These are phyloP conservation scores for Tylopilus intermedius DNA, from an alignment of 768 basidiomycete genomes.

Conservation along the genomic window DNA sequence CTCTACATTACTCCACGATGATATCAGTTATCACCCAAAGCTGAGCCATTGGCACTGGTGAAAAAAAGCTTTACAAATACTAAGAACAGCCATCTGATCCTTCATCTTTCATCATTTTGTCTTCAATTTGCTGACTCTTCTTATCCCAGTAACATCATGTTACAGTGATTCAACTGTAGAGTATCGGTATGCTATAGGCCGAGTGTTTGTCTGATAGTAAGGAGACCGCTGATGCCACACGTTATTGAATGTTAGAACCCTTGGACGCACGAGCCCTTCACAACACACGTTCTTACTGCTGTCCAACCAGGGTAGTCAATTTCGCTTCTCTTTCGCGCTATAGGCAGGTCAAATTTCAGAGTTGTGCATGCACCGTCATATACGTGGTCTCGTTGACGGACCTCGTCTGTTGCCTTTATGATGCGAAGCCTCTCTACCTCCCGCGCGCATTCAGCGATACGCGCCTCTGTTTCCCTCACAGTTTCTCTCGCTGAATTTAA, in stretches of 20 bases:
- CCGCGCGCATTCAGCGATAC: constrained; percentile 64
- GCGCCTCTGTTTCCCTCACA: constrained; percentile 54
- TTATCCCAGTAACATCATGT: constrained; percentile 2
- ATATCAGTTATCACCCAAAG: constrained; percentile 20
- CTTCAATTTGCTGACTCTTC: constrained; percentile 12
- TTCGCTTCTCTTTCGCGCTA: constrained; percentile 55
- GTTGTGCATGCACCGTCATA: no score
- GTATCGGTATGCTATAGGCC: neutral
- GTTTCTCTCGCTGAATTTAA: constrained; percentile 49
- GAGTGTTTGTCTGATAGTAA: neutral
- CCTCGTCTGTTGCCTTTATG: constrained; percentile 66
- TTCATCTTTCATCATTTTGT: neutral
- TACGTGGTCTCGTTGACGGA: constrained; percentile 15
- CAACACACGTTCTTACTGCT: constrained; percentile 2
- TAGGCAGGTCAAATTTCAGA: constrained; percentile 2
- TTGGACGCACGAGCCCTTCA: neutral
- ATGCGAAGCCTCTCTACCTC: constrained; percentile 66
- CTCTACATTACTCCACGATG: constrained; percentile 12
- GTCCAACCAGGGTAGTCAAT: constrained; percentile 34
- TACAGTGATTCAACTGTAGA: neutral
- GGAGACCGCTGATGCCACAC: neutral
- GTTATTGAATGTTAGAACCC: no score
- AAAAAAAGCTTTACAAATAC: constrained; percentile 28
- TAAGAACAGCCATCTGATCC: constrained; percentile 34
- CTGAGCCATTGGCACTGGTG: constrained; percentile 32